Evolutionary conservation across 2,329 filamentous ascomycete genomes (phyloP).

Genomic region (Penicillium sp.): DNA sequence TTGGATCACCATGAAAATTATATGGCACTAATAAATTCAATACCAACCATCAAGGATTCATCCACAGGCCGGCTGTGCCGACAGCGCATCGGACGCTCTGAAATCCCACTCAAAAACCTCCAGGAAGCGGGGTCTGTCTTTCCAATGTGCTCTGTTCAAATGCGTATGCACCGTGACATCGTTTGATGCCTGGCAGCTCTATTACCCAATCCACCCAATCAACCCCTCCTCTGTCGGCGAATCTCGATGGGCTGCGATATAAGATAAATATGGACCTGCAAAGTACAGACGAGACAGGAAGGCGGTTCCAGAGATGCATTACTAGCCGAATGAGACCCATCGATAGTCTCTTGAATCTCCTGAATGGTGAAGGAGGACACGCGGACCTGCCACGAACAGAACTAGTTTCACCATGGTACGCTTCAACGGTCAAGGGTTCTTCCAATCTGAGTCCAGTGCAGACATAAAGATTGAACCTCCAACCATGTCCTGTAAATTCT

Average conservation of each 20-base stretch:
- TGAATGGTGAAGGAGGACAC: background rate
- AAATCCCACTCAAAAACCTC: background rate
- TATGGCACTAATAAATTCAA: background rate
- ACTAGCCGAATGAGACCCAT: background rate
- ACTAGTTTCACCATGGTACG: background rate
- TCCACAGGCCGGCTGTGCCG: background rate
- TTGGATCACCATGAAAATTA: background rate
- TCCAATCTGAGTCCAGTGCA: background rate
- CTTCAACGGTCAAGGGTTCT: background rate
- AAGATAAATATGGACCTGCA: background rate
- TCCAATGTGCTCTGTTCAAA: no score
- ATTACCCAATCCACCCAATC: background rate
- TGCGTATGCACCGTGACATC: conserved; percentile 4
- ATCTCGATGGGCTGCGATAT: background rate
- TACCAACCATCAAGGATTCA: background rate
- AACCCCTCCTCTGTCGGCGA: background rate
- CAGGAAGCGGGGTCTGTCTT: background rate
- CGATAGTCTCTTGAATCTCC: background rate
- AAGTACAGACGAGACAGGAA: background rate
- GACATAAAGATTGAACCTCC: background rate
- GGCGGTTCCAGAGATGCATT: background rate
- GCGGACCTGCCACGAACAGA: background rate
- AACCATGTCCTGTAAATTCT: background rate
- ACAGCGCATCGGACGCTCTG: background rate
- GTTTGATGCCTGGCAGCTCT: background rate